A percentile compares a stretch with the other conserved stretches of the same genome.
Conservation (phyloP, 441 rosid species). For the Populus hybrid region DNA sequence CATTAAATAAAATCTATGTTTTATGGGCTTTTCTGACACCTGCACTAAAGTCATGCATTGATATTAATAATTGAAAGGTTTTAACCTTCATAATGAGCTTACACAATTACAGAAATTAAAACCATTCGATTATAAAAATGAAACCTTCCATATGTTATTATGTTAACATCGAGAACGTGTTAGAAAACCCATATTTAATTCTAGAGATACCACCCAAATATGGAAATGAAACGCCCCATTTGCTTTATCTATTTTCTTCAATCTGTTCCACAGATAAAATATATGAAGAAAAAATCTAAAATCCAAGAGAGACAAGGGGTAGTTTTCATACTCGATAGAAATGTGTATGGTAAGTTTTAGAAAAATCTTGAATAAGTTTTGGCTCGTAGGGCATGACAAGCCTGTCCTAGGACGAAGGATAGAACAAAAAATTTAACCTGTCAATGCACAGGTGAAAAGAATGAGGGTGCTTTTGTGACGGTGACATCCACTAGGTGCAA, state of each 20-base stretch:
- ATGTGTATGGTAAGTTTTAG: too few species aligned
- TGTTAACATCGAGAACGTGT: neutral
- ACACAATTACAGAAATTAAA: neutral
- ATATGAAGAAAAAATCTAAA: neutral
- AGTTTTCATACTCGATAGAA: too few species aligned
- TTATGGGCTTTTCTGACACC: too few species aligned
- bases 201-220: neutral
- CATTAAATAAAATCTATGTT: too few species aligned
- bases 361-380: too few species aligned
- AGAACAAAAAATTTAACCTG: neutral
- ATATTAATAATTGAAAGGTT: too few species aligned
- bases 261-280: too few species aligned
- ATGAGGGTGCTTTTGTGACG: neutral
- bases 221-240: neutral
- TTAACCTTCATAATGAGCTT: neutral
- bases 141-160: neutral
- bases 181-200: neutral
- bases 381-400: neutral
- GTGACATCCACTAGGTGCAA: neutral
- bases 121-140: neutral
- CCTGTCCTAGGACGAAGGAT: neutral
- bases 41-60: too few species aligned
- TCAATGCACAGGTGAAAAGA: neutral
- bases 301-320: neutral
- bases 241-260: neutral